A percentile compares a stretch with the other conserved stretches of the same genome.
phyloP scores from a whole-genome alignment of 805 yeast species.

The Huiozyma sinensis region DNA sequence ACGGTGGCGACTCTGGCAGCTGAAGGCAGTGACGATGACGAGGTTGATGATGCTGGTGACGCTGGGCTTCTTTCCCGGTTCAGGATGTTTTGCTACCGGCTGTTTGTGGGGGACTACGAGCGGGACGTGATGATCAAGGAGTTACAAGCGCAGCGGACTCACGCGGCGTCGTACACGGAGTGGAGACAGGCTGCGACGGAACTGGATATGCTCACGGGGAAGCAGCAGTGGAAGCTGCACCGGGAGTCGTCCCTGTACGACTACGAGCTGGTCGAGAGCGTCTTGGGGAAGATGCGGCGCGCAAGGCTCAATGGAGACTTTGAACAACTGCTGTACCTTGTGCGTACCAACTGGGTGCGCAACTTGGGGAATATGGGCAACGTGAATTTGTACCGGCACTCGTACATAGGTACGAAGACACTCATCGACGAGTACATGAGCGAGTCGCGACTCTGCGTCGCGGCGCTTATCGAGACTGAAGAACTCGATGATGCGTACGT shows the following conservation, averaged over 20 bases:
- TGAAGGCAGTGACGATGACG: not conserved
- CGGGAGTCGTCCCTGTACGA: conserved; percentile 60
- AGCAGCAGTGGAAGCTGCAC: conserved; percentile 59
- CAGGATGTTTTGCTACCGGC: conserved; percentile 8
- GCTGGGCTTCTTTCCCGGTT: conserved; percentile 3
- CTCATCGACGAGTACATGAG: conserved; percentile 70
- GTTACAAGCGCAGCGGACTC: conserved; percentile 32
- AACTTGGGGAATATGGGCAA: conserved; percentile 84
- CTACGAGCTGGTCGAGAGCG: conserved; percentile 42
- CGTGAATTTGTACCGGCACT: conserved; percentile 59
- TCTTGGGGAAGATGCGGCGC: conserved; percentile 42
- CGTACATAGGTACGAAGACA: conserved; percentile 73
- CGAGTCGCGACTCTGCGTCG: conserved; percentile 52
- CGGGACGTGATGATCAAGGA: conserved; percentile 30
- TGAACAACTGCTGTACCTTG: conserved; percentile 52
- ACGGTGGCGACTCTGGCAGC: conserved; percentile 1
- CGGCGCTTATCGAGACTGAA: conserved; percentile 10
- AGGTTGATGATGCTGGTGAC: conserved; percentile 1
- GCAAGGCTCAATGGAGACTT: conserved; percentile 57
- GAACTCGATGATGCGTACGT: conserved; percentile 56
- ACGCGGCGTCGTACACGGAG: conserved; percentile 39
- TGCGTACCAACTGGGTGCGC: conserved; percentile 75
- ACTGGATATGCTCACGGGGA: conserved; percentile 56
- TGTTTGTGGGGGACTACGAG: conserved; percentile 18
- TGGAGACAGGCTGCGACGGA: conserved; percentile 58